Base-by-base conservation (phyloP, 768 basidiomycete genomes). In the Candolleomyces aberdarensis region DNA sequence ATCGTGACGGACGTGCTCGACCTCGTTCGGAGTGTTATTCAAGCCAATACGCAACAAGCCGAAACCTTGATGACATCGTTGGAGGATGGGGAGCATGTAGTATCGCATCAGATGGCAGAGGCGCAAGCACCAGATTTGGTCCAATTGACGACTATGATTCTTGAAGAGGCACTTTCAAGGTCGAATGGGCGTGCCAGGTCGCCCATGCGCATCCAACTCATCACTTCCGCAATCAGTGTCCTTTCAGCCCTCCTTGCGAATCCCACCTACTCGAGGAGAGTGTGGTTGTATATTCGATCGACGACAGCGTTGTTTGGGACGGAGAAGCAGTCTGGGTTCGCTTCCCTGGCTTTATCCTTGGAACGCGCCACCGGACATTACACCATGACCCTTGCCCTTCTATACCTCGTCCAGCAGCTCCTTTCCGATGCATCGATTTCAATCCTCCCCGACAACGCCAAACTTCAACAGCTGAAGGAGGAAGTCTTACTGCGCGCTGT, bases 281-380 rank as follows among this genome's bases (percentile, higher is more conserved):
- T 96, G 22, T 96, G 94, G 94, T 77, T 94, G 10, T 95, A 91
- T 67, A 83, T 96, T 19, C 87, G 93, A 13, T 89, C 90, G 5
- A 89, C 93, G 0, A 78, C 83, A 0, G 82, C 86, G 20, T 80
- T 97, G 29, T 93, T 96, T 22, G 88, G 90, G 17, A 78, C 85
- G 5, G 85, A 84, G 26, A 78, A 78, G 48, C 70, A 74, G 6
- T 73, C 79, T 32, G 86, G 84, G 10, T 84, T 85, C 62, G 84
- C 85, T 5, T 85, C 87, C 3, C 78, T 82, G 47, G 84, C 87
- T n/a, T 75, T 96, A 62, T 81, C 88, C 0, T 74, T 83, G 3
- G 89, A 94, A 71, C 80, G 91, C 20, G 76, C 85, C 36, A 81
- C 86, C 3, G 91, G 91, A 13, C 80, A 84, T 62, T 92, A 96